These are phyloP conservation scores for Solanum habrochaites DNA, from an alignment of 257 asterid species.

Conservation along the genomic window DNA sequence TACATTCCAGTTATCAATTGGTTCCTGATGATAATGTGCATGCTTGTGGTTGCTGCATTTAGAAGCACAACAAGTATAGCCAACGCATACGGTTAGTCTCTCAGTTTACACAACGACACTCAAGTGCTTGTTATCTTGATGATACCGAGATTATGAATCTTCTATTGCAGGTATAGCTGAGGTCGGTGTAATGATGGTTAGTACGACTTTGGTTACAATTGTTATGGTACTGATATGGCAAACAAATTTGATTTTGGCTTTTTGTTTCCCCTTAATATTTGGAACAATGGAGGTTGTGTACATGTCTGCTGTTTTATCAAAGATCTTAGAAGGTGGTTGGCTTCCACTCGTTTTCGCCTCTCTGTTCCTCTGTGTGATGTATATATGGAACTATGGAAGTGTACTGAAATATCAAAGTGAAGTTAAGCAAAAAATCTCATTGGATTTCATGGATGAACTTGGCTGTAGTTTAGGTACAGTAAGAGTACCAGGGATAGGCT, in stretches of 20 bases:
- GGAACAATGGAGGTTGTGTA: constrained; percentile 71
- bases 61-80: constrained; percentile 80
- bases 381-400: constrained; percentile 90
- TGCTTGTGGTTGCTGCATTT: constrained; percentile 74
- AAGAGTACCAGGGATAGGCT: constrained; percentile 84
- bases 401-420: constrained; percentile 79
- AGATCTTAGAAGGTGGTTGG: constrained; percentile 94
- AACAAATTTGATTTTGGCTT: constrained; percentile 51
- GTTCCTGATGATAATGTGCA: constrained; percentile 91
- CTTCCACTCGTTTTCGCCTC: constrained; percentile 75
- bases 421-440: constrained; percentile 64
- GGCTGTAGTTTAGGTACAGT: constrained; percentile 78
- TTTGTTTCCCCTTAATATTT: constrained; percentile 62
- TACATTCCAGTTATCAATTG: constrained; percentile 88
- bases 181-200: constrained; percentile 94
- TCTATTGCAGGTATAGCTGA: constrained; percentile 72
- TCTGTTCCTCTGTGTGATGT: constrained; percentile 71
- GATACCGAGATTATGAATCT: background rate
- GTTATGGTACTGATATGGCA: constrained; percentile 95
- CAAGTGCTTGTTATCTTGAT: background rate
- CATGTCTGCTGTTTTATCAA: constrained; percentile 73
- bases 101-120: background rate
- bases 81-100: constrained; percentile 69
- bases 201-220: constrained; percentile 74
- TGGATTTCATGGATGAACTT: constrained; percentile 69